These are phyloP conservation scores for Globisporangium irregulare DNA, from an alignment of 352 stramenopile species.

Conservation along the genomic window DNA sequence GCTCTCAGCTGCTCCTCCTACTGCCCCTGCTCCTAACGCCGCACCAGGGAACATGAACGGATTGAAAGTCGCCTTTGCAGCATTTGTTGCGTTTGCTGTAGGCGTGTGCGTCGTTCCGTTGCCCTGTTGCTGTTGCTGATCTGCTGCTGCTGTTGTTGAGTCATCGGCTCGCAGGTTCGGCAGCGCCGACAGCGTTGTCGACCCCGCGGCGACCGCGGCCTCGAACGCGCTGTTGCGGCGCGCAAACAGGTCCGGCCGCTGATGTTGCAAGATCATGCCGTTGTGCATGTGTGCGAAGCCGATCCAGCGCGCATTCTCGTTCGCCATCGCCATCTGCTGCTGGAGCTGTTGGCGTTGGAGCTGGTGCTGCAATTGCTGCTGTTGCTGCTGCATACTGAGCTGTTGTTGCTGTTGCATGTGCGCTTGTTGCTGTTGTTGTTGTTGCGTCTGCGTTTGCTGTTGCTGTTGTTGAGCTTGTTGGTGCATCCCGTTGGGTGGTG, in stretches of 20 bases:
- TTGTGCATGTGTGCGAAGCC: conserved; percentile 7
- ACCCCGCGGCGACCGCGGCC: conserved; percentile 27
- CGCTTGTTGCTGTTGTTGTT: conserved; percentile 14
- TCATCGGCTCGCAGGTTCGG: conserved; percentile 20
- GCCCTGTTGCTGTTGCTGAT: conserved; percentile 7
- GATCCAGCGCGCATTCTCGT: conserved; percentile 17
- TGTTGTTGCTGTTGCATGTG: conserved; percentile 18
- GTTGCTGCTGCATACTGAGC: conserved; percentile 19
- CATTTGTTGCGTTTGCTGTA: conserved; percentile 13
- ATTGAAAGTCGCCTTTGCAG: conserved; percentile 2
- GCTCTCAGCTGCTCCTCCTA: neutral
- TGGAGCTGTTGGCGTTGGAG: conserved; percentile 21
- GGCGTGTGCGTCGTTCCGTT: conserved; percentile 6
- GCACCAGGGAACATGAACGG: conserved; percentile 9
- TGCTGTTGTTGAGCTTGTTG: neutral
- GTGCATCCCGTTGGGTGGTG: conserved; percentile 16
- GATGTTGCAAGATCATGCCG: conserved; percentile 13
- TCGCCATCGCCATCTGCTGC: conserved; percentile 20
- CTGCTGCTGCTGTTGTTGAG: neutral
- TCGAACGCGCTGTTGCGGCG: conserved; percentile 26
- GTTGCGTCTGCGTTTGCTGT: neutral
- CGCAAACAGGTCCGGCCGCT: conserved; percentile 19
- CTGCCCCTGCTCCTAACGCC: neutral
- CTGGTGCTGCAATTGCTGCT: conserved; percentile 18
- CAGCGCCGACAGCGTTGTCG: conserved; percentile 39